These are phyloP conservation scores for Penicillium parvum DNA, from an alignment of 495 filamentous ascomycete genomes.

Conservation along the genomic window DNA sequence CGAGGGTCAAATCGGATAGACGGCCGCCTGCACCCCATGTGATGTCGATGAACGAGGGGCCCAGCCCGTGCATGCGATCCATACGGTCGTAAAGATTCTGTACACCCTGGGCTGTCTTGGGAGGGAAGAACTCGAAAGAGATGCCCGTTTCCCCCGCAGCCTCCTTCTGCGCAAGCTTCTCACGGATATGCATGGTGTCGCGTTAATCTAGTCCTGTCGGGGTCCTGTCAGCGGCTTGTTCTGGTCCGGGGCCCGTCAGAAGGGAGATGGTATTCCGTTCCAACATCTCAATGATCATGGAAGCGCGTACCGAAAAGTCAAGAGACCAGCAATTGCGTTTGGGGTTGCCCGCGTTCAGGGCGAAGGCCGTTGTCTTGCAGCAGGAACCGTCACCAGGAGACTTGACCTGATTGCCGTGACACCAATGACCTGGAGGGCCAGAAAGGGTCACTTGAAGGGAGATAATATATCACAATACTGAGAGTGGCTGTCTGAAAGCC, in stretches of 20 bases:
- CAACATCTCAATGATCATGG: no score
- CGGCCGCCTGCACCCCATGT: constrained; percentile 98
- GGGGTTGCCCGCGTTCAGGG: constrained; percentile 6
- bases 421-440: neutral
- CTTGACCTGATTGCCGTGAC: constrained; percentile 10
- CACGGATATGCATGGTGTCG: constrained; percentile 74
- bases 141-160: constrained; percentile 73
- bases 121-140: constrained; percentile 99
- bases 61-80: constrained; percentile 95
- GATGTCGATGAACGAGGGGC: constrained; percentile 94
- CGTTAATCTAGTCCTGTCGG: constrained; percentile 10
- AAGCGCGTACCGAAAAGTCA: neutral
- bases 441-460: neutral
- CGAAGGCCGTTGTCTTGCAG: constrained; percentile 7
- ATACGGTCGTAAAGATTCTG: constrained; percentile 99
- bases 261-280: no score
- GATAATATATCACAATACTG: constrained; percentile 7
- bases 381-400: constrained; percentile 17
- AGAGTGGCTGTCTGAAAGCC: constrained; percentile 9
- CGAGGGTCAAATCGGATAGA: constrained; percentile 84
- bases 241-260: neutral
- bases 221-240: constrained; percentile 7
- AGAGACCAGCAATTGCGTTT: constrained; percentile 8
- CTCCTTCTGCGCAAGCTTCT: constrained; percentile 84
- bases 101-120: constrained; percentile 96